Conservation (phyloP, 495 filamentous ascomycete genomes). For the Mytilinidion resinicola region DNA sequence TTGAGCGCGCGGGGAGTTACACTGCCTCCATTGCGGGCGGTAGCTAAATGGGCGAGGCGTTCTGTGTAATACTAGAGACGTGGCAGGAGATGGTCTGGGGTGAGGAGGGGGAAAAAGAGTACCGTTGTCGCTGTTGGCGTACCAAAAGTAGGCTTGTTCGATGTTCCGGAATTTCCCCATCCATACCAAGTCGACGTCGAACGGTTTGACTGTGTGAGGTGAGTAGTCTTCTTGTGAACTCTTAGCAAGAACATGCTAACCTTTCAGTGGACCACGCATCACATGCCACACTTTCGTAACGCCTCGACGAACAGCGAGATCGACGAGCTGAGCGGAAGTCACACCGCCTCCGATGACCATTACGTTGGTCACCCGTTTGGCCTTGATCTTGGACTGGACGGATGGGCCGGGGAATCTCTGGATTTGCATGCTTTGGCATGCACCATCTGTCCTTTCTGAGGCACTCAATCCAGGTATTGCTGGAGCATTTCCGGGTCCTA, state of each 20-base stretch:
- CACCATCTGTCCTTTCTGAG: conserved; percentile 39
- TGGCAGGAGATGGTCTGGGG: no score
- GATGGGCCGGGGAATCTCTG: conserved; percentile 43
- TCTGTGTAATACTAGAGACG: no score
- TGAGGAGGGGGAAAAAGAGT: background rate
- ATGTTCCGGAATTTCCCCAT: conserved; percentile 62
- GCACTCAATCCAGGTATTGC: conserved; percentile 43
- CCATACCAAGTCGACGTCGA: conserved; percentile 58
- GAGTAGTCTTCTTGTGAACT: background rate
- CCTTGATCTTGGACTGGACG: conserved; percentile 42
- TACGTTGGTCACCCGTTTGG: conserved; percentile 42
- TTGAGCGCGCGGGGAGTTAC: conserved; percentile 54
- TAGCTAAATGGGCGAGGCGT: conserved; percentile 49
- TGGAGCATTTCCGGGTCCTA: conserved; percentile 50
- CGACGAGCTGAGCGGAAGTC: conserved; percentile 54
- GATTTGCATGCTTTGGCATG: conserved; percentile 53
- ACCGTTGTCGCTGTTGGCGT: conserved; percentile 40
- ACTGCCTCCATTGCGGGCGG: conserved; percentile 56
- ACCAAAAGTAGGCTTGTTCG: conserved; percentile 58
- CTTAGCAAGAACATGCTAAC: conserved; percentile 25
- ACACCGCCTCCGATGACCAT: conserved; percentile 57
- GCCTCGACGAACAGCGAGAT: conserved; percentile 51
- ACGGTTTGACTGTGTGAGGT: conserved; percentile 46
- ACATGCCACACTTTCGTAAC: conserved; percentile 38
- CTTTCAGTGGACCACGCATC: conserved; percentile 51